A percentile compares a stretch with the other conserved stretches of the same genome.
These are phyloP conservation scores for Leccinum insolens DNA, from an alignment of 1,284 basidiomycete species.

Conservation along the genomic window DNA sequence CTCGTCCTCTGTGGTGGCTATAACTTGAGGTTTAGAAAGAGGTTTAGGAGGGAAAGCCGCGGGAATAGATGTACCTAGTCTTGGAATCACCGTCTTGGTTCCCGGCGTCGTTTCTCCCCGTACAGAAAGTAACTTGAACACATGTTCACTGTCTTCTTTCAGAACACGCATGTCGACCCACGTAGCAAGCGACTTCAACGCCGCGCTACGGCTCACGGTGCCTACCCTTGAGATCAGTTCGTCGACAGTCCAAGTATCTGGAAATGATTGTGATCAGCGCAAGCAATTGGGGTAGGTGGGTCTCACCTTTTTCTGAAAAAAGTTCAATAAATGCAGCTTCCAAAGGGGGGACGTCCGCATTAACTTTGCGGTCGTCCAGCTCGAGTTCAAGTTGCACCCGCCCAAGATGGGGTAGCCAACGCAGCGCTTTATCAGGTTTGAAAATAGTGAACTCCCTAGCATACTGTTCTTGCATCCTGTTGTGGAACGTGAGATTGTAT, in stretches of 20 bases:
- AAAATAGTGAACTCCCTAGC: slow-evolving; percentile 75
- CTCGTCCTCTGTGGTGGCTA: slow-evolving; percentile 43
- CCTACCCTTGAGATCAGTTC: slow-evolving; percentile 67
- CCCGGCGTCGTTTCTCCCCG: slow-evolving; percentile 45
- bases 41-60: neutral
- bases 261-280: neutral
- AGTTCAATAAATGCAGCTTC: slow-evolving; percentile 90
- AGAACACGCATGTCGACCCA: slow-evolving; percentile 87
- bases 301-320: slow-evolving; percentile 70
- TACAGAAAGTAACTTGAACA: slow-evolving; percentile 66
- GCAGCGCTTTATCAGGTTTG: slow-evolving; percentile 89
- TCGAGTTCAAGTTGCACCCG: slow-evolving; percentile 79
- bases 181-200: slow-evolving; percentile 75
- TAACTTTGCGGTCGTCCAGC: slow-evolving; percentile 76
- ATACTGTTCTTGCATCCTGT: slow-evolving; percentile 76
- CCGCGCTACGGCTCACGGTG: slow-evolving; percentile 60
- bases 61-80: slow-evolving; percentile 36
- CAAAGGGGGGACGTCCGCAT: slow-evolving; percentile 80
- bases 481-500: slow-evolving; percentile 9
- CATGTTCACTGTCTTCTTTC: slow-evolving; percentile 60
- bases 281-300: neutral
- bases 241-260: slow-evolving; percentile 72
- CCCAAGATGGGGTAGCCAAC: slow-evolving; percentile 87
- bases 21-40: slow-evolving; percentile 13
- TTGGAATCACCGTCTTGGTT: slow-evolving; percentile 24